Conservation (phyloP, 169 alveolate species). For the Toxoplasma gondii region DNA sequence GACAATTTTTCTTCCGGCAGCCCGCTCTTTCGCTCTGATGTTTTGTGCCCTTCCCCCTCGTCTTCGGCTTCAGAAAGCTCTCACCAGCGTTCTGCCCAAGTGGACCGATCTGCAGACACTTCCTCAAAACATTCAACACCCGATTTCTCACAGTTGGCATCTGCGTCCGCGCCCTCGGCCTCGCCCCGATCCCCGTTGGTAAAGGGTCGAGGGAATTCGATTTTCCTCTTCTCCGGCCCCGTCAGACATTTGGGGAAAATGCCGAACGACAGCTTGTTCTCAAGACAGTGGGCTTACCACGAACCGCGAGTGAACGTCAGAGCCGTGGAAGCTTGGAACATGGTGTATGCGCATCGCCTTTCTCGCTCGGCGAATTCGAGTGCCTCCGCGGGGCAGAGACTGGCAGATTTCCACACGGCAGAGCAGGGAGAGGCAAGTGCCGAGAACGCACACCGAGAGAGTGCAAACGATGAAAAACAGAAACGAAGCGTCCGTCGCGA, state of each 20-base stretch:
- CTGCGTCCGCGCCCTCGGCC: not conserved
- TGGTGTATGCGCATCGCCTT: slow-evolving; percentile 36
- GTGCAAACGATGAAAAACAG: not conserved
- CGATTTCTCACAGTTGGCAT: not conserved
- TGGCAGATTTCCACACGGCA: not conserved
- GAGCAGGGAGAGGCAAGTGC: not conserved
- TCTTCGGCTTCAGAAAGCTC: not conserved
- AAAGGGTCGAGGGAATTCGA: not conserved
- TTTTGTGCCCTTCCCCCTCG: not conserved
- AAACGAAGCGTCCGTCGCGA: not conserved
- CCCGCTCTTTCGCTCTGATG: not conserved
- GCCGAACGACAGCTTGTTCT: slow-evolving; percentile 40
- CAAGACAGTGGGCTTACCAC: slow-evolving; percentile 56
- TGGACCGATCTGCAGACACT: not conserved
- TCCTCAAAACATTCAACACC: not conserved
- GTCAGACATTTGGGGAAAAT: not conserved
- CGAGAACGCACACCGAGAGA: not conserved
- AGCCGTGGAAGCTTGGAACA: slow-evolving; percentile 41
- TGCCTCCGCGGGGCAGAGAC: not conserved
- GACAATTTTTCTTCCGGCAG: not conserved
- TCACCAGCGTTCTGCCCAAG: not conserved
- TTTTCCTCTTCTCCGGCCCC: not conserved
- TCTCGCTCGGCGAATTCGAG: not conserved
- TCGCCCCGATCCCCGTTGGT: not conserved
- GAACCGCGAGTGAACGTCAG: not conserved